Conservation (phyloP, 1,139 yeast species). For the Casaregolazyma suthepensis region DNA sequence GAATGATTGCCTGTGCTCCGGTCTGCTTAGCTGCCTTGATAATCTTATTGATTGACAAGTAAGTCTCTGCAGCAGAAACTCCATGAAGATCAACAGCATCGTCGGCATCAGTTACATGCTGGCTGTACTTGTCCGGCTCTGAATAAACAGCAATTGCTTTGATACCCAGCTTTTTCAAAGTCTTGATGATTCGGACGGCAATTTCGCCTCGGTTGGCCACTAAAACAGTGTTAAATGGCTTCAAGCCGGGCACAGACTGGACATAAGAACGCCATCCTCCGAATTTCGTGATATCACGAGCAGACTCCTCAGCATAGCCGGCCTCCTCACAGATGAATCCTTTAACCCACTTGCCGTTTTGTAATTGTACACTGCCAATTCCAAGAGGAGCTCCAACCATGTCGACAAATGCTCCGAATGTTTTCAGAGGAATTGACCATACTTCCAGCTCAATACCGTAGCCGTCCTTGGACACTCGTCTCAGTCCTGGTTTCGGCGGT, state of each 20-base stretch:
- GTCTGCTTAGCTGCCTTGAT: conserved; percentile 76
- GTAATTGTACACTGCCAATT: conserved; percentile 83
- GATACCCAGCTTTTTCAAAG: conserved; percentile 73
- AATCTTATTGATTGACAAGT: conserved; percentile 77
- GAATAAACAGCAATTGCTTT: conserved; percentile 83
- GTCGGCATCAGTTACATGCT: conserved; percentile 80
- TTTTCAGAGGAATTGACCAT: conserved; percentile 71
- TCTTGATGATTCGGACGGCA: conserved; percentile 87
- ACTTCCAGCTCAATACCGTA: conserved; percentile 65
- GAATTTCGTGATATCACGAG: conserved; percentile 68
- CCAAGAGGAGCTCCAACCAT: conserved; percentile 95
- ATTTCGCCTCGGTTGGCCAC: conserved; percentile 98
- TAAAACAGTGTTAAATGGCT: conserved; percentile 75
- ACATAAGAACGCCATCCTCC: conserved; percentile 88
- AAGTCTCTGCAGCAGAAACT: conserved; percentile 81
- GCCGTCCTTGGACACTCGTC: conserved; percentile 58
- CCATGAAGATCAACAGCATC: conserved; percentile 75
- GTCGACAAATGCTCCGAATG: conserved; percentile 72
- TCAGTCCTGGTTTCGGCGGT: conserved; percentile 88
- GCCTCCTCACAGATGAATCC: conserved; percentile 90
- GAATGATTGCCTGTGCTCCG: conserved; percentile 87
- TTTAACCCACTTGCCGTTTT: conserved; percentile 74
- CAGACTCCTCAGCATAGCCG: conserved; percentile 63
- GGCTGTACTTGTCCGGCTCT: conserved; percentile 81
- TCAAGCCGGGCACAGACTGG: conserved; percentile 31